Evolutionary conservation across 192 early-diverging fungal species (phyloP).

Genomic region (Linnemannia hyalina): DNA sequence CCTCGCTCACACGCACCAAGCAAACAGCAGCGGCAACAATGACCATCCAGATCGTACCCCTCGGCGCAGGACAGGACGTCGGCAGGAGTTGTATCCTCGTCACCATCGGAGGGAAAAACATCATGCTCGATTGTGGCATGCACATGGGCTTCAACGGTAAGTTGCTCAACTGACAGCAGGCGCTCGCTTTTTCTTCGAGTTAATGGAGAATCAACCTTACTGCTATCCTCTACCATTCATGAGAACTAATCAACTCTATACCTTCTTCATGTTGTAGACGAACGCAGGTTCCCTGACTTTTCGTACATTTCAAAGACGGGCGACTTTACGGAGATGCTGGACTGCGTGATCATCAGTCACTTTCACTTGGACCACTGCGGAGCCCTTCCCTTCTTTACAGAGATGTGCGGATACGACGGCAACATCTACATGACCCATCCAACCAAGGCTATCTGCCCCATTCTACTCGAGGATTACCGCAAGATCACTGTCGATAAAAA

Average conservation of each 20-base stretch:
- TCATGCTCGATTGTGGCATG: slow-evolving; percentile 96
- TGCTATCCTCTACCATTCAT: not conserved
- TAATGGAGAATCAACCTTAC: too few relatives aligned
- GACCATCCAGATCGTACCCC: slow-evolving; percentile 76
- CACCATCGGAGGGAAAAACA: slow-evolving; percentile 81
- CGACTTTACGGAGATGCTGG: slow-evolving; percentile 85
- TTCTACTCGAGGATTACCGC: slow-evolving; percentile 94
- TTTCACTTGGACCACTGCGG: slow-evolving; percentile 99
- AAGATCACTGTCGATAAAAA: slow-evolving; percentile 92
- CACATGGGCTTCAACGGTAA: slow-evolving; percentile 92
- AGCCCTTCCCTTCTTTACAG: slow-evolving; percentile 95
- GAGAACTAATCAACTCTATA: not conserved
- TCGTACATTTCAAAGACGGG: slow-evolving; percentile 88
- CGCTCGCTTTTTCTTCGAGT: not conserved
- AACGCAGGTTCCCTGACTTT: slow-evolving; percentile 95
- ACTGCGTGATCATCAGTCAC: slow-evolving; percentile 95
- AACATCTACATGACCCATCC: slow-evolving; percentile 99
- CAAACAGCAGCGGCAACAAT: slow-evolving; percentile 18
- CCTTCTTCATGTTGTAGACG: slow-evolving; percentile 54
- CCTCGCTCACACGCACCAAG: not conserved
- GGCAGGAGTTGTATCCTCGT: slow-evolving; percentile 87
- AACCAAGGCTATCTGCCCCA: slow-evolving; percentile 95
- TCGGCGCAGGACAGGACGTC: slow-evolving; percentile 88
- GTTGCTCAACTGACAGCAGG: not conserved
- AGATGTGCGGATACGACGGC: slow-evolving; percentile 94